phyloP scores from a whole-genome alignment of 768 basidiomycete species.

The Kwoniella mangroviensis region DNA sequence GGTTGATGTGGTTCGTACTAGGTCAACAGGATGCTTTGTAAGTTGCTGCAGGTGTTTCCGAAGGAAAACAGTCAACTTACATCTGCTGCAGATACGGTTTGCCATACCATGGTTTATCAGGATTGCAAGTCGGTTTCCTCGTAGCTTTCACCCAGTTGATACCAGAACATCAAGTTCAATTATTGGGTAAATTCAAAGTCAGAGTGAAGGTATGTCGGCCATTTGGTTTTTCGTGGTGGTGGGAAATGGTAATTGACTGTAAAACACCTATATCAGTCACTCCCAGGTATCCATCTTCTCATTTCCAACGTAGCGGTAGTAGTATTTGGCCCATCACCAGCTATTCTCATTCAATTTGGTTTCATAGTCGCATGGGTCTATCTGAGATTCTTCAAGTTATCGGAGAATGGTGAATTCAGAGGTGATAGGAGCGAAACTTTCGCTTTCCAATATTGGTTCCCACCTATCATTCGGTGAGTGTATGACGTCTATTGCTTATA shows the following conservation, averaged over 20 bases:
- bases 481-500: too few relatives aligned
- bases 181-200: constrained; percentile 69
- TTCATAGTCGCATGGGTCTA: constrained; percentile 97
- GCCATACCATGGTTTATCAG: constrained; percentile 90
- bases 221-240: neutral
- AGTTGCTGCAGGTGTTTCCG: constrained; percentile 10
- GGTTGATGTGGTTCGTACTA: constrained; percentile 73
- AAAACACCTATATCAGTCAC: constrained; percentile 62
- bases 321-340: constrained; percentile 51
- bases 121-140: constrained; percentile 81
- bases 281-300: constrained; percentile 94
- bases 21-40: constrained; percentile 65
- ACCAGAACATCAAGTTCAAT: constrained; percentile 95
- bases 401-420: constrained; percentile 67
- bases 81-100: constrained; percentile 72
- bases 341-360: constrained; percentile 83
- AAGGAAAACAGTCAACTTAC: neutral
- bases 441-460: constrained; percentile 93
- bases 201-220: constrained; percentile 77
- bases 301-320: constrained; percentile 71
- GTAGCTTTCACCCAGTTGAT: constrained; percentile 98
- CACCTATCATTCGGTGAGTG: constrained; percentile 87
- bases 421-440: constrained; percentile 98
- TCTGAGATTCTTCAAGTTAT: constrained; percentile 94
- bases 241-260: too few relatives aligned